These are phyloP conservation scores for Suillus cothurnatus DNA, from an alignment of 768 basidiomycete species.

Conservation along the genomic window DNA sequence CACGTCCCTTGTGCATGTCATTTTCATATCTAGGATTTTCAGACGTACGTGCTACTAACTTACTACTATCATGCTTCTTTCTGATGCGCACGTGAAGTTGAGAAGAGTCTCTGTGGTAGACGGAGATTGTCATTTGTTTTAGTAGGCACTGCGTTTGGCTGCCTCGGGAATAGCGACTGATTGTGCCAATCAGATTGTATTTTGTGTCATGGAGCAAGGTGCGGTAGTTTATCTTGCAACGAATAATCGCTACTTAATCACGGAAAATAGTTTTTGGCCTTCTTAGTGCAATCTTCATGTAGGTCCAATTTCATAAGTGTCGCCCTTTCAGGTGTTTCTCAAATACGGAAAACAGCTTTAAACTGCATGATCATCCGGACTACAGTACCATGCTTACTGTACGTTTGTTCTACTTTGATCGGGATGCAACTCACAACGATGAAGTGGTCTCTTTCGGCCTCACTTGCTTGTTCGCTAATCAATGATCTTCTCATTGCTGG, in stretches of 20 bases:
- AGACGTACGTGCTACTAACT: not conserved
- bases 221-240: not conserved
- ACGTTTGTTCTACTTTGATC: not conserved
- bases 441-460: conserved; percentile 24
- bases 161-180: not conserved
- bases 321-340: not conserved
- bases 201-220: not conserved
- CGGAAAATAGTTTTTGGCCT: not conserved
- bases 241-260: no score
- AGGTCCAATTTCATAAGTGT: not conserved
- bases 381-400: not conserved
- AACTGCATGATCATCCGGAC: not conserved
- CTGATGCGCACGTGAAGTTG: not conserved
- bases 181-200: not conserved
- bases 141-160: not conserved
- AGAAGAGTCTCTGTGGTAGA: not conserved
- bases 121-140: not conserved
- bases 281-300: not conserved
- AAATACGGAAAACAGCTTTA: not conserved
- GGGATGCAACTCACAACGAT: not conserved
- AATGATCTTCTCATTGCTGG: conserved; percentile 26
- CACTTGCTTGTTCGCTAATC: conserved; percentile 24
- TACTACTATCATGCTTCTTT: not conserved
- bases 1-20: not conserved
- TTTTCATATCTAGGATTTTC: not conserved